Percentiles rank a stretch among this genome's conserved stretches.
These are phyloP conservation scores for Grosmannia huntii DNA, from an alignment of 2,329 filamentous ascomycete genomes.

Conservation along the genomic window DNA sequence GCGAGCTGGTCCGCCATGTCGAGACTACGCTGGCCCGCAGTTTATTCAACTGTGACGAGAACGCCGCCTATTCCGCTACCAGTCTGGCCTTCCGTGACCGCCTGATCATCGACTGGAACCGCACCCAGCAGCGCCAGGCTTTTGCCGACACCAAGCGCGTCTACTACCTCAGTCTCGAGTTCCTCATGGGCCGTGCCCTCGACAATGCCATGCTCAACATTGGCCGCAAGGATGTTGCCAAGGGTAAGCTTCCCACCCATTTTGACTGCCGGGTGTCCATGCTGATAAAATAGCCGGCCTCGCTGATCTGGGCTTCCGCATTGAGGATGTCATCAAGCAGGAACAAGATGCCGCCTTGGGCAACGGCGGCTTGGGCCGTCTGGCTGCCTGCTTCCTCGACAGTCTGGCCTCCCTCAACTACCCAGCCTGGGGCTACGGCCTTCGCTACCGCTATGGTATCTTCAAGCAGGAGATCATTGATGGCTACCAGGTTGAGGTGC, in stretches of 20 bases:
- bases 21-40: constrained; percentile 93
- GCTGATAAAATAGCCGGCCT: constrained; percentile 53
- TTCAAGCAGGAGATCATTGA: constrained; percentile 99
- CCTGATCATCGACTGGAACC: constrained; percentile 92
- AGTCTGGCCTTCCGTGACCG: constrained; percentile 87
- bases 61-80: constrained; percentile 81
- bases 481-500: constrained; percentile 94
- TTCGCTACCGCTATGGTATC: constrained; percentile 92
- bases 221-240: constrained; percentile 72
- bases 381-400: constrained; percentile 95
- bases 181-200: constrained; percentile 89
- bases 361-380: constrained; percentile 86
- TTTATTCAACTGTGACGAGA: constrained; percentile 96
- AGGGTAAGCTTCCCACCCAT: constrained; percentile 38
- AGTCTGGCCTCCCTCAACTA: constrained; percentile 90
- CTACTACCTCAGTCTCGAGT: constrained; percentile 96
- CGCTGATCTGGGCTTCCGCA: constrained; percentile 80
- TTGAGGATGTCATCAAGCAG: constrained; percentile 89
- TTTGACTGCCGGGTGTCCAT: not conserved
- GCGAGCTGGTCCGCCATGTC: constrained; percentile 82
- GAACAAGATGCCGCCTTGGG: constrained; percentile 94
- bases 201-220: constrained; percentile 99
- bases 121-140: constrained; percentile 92
- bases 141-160: constrained; percentile 82
- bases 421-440: constrained; percentile 92